Evolutionary conservation across 108 stramenopile species (phyloP).

Genomic region (Chaetoceros tenuissimus): DNA sequence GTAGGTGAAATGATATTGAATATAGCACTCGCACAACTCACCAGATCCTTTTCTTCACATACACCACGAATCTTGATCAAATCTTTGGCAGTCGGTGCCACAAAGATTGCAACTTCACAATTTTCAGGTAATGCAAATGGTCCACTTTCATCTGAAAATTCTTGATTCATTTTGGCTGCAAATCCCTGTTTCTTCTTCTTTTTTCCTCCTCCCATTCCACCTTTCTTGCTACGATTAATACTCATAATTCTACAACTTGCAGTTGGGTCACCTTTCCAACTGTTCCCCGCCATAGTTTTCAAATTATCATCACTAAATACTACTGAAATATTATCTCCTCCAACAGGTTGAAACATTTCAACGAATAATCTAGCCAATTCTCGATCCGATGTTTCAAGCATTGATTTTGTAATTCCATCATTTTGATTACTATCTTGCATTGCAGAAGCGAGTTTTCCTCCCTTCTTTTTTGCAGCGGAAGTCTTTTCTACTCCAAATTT

Average conservation of each 20-base stretch:
- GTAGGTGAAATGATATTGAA: too few relatives aligned
- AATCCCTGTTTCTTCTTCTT: constrained; percentile 50
- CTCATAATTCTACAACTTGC: constrained; percentile 54
- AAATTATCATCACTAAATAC: constrained; percentile 51
- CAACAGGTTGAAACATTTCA: constrained; percentile 85
- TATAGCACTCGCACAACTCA: too few relatives aligned
- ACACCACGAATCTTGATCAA: constrained; percentile 59
- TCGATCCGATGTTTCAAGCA: constrained; percentile 67
- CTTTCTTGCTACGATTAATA: constrained; percentile 33
- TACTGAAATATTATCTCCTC: constrained; percentile 58
- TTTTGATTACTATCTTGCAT: constrained; percentile 7
- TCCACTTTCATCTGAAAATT: constrained; percentile 46
- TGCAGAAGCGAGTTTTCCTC: constrained; percentile 15
- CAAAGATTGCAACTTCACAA: constrained; percentile 75
- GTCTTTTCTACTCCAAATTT: constrained; percentile 77
- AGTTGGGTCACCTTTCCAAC: constrained; percentile 59
- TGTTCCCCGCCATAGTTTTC: constrained; percentile 49
- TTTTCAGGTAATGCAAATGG: constrained; percentile 52
- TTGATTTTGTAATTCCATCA: constrained; percentile 34
- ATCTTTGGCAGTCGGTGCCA: constrained; percentile 74
- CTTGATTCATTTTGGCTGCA: constrained; percentile 69
- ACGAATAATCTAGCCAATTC: constrained; percentile 78
- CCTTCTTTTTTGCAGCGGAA: constrained; percentile 18
- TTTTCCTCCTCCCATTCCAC: constrained; percentile 14
- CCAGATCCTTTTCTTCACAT: constrained; percentile 52